Evolutionary conservation across 768 basidiomycete genomes (phyloP), one percentile per base, ranked within the genome.

Genomic region (Tephrocybe rancida): DNA sequence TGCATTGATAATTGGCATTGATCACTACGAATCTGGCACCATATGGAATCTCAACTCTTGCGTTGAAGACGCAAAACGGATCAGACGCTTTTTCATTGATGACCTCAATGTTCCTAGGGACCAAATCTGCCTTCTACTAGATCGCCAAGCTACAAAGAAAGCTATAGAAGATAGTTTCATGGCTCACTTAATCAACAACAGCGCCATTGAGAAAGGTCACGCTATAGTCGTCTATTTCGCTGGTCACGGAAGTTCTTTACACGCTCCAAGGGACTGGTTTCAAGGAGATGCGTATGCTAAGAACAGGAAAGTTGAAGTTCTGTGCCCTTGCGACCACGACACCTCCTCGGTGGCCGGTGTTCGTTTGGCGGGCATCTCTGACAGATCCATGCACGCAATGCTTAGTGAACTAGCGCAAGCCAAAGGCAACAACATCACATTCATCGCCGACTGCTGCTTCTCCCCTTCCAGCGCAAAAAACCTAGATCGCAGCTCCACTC

Each of bases 201-300:
- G 78, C 7, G 68, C 67, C 25, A 85, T 89, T 47, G 76, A 80
- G 44, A 69, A 66, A 22, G 87, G 83, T 21, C 87, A 88, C 54
- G 82, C 87, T 27, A 76, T 89, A 35, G 58, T 89, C 57, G 65
- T 89, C 45, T 89, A 86, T 61, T 89, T 87, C 62, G 85, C 88
- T 32, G 88, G 87, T n/a, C 86, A 88, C 63, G 87, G 87, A 22
- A 85, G 83, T 62, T 74, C 67, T 49, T 63, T 85, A 38, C 65
- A 71, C 13, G 79, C 84, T n/a, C 86, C 86, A 45, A 66, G 69
- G 30, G 81, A 76, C 46, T 88, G 87, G 88, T 82, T 78, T 30
- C 63, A 52, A 42, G 55, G 39, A 24, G 37, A 16, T 16, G 32
- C 13, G 9, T 19, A 21, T 24, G 25, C 70, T 47, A 66, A 67